These are phyloP conservation scores for Miamiensis avidus DNA, from an alignment of 169 alveolate genomes.

Conservation along the genomic window DNA sequence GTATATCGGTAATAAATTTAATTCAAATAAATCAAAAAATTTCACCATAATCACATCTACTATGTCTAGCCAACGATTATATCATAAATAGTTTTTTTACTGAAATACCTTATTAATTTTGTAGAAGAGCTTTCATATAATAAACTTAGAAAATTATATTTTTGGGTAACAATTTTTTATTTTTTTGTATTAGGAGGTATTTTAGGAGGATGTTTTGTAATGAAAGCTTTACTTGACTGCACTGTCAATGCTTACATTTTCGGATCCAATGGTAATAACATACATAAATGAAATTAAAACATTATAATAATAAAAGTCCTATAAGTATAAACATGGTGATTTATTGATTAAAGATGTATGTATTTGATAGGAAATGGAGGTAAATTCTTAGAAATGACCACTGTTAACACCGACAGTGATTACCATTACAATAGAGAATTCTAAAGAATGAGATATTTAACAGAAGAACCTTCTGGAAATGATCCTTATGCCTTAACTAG, in stretches of 20 bases:
- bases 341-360: not conserved
- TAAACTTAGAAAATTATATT: not conserved
- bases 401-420: slow-evolving; percentile 10
- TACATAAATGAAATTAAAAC: too few species aligned
- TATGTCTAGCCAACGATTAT: too few species aligned
- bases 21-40: not conserved
- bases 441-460: slow-evolving; percentile 34
- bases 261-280: slow-evolving; percentile 31
- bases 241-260: slow-evolving; percentile 22
- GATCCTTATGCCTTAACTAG: slow-evolving; percentile 16
- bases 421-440: slow-evolving; percentile 29
- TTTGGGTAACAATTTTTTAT: not conserved
- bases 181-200: not conserved
- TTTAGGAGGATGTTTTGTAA: slow-evolving; percentile 13
- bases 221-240: slow-evolving; percentile 1
- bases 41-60: too few species aligned
- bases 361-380: slow-evolving; percentile 22
- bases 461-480: slow-evolving; percentile 30
- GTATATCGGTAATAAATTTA: slow-evolving; percentile 13
- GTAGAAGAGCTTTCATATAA: not conserved
- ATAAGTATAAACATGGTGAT: too few species aligned
- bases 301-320: too few species aligned
- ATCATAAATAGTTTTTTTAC: too few species aligned
- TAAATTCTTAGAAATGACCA: slow-evolving; percentile 16
- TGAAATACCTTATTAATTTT: too few species aligned